Evolutionary conservation across 192 early-diverging fungal species (phyloP).

Genomic region (Chytriomyces confervae): DNA sequence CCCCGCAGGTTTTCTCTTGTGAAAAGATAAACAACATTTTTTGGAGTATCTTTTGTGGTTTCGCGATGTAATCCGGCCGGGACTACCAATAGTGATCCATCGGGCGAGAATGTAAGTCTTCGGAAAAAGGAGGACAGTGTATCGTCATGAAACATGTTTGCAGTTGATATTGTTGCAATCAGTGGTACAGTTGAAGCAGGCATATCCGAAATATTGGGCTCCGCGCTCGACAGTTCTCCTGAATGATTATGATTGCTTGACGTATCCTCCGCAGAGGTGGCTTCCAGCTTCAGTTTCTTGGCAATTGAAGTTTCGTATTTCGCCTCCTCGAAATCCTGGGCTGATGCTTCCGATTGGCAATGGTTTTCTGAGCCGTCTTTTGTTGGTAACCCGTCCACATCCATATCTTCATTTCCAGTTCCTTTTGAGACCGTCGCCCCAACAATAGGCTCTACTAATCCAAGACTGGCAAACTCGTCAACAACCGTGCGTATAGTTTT

Average conservation of each 20-base stretch:
- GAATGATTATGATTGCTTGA: no score
- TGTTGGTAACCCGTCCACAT: background rate
- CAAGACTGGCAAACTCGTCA: no score
- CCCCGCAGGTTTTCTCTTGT: conserved; percentile 17
- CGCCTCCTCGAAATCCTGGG: background rate
- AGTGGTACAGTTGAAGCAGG: no score
- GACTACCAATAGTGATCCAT: conserved; percentile 81
- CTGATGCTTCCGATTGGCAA: background rate
- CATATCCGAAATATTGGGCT: no score
- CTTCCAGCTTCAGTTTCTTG: background rate
- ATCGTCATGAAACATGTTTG: conserved; percentile 67
- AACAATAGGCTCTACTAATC: no score
- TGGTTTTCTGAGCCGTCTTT: background rate
- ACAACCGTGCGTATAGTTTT: no score
- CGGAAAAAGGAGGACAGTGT: conserved; percentile 90
- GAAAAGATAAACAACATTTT: conserved; percentile 34
- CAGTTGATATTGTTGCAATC: background rate
- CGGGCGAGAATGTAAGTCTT: conserved; percentile 83
- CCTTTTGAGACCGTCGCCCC: no score
- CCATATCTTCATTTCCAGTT: background rate
- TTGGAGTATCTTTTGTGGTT: conserved; percentile 2
- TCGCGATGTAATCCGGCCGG: conserved; percentile 69
- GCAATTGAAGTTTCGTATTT: conserved; percentile 23
- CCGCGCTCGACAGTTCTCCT: no score
- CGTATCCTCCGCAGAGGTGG: no score